These are phyloP conservation scores for Colletotrichum viniferum DNA, from an alignment of 2,329 filamentous ascomycete species.

Conservation along the genomic window DNA sequence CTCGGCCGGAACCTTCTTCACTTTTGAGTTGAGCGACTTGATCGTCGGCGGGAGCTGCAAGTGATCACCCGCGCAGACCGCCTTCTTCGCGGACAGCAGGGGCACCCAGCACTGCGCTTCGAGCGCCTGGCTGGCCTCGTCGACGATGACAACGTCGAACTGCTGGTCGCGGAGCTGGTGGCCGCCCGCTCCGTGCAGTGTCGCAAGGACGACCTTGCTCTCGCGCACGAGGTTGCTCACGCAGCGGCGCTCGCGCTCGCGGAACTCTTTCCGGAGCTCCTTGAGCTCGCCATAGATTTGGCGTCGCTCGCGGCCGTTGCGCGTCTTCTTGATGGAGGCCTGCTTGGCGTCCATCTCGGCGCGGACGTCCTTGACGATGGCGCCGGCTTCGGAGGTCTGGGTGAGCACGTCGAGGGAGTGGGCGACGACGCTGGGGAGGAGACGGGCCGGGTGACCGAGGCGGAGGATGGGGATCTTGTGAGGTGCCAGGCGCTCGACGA, in stretches of 20 bases:
- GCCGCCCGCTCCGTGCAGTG: conserved; percentile 89
- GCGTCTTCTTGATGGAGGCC: conserved; percentile 84
- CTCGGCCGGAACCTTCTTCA: conserved; percentile 34
- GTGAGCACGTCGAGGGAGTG: conserved; percentile 93
- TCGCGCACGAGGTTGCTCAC: conserved; percentile 75
- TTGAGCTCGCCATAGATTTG: conserved; percentile 86
- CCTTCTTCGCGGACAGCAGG: conserved; percentile 78
- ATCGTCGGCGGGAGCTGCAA: conserved; percentile 93
- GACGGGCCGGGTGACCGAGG: conserved; percentile 88
- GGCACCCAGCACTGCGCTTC: conserved; percentile 98
- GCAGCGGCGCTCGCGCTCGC: conserved; percentile 82
- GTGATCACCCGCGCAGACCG: conserved; percentile 92
- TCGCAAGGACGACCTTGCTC: conserved; percentile 89
- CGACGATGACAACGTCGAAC: conserved; percentile 94
- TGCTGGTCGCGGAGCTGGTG: conserved; percentile 78
- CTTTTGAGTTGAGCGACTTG: conserved; percentile 72
- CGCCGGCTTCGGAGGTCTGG: conserved; percentile 85
- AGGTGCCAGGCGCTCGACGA: conserved; percentile 86
- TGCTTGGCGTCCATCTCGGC: conserved; percentile 94
- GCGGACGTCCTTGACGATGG: conserved; percentile 87
- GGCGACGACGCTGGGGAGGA: conserved; percentile 84
- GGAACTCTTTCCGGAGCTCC: conserved; percentile 85
- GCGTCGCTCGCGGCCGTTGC: conserved; percentile 77
- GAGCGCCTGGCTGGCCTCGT: conserved; percentile 93
- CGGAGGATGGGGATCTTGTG: conserved; percentile 88